Evolutionary conservation across 768 basidiomycete genomes (phyloP).

Genomic region (Phaeolepiota aurea): DNA sequence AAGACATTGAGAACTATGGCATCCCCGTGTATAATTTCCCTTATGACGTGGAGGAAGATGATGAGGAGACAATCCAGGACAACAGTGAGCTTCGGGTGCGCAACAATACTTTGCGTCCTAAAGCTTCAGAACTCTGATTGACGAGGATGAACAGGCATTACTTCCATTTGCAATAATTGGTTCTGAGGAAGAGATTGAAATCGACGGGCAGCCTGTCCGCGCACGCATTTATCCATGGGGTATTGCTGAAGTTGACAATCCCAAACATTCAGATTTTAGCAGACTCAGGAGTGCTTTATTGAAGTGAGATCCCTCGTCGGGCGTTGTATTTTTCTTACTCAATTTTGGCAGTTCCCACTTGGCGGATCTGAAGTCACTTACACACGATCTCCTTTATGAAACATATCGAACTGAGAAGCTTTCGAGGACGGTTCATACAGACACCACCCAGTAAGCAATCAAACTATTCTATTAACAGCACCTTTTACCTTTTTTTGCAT

Average conservation of each 20-base stretch:
- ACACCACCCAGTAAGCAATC: slow-evolving; percentile 55
- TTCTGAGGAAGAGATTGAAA: slow-evolving; percentile 92
- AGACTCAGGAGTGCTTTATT: slow-evolving; percentile 86
- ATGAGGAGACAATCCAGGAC: slow-evolving; percentile 96
- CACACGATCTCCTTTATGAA: slow-evolving; percentile 91
- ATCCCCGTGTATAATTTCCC: slow-evolving; percentile 99
- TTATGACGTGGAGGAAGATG: slow-evolving; percentile 98
- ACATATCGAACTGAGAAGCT: slow-evolving; percentile 98
- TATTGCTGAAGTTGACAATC: slow-evolving; percentile 96
- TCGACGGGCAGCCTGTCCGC: slow-evolving; percentile 85
- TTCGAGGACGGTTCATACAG: slow-evolving; percentile 79
- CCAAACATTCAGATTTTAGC: slow-evolving; percentile 99
- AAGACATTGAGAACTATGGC: slow-evolving; percentile 97
- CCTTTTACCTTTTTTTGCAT: slow-evolving; percentile 1
- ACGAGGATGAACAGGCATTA: slow-evolving; percentile 47
- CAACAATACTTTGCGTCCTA: slow-evolving; percentile 14
- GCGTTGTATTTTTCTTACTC: slow-evolving; percentile 5
- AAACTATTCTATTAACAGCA: slow-evolving; percentile 3
- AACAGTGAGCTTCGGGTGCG: slow-evolving; percentile 92
- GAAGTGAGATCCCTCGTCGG: slow-evolving; percentile 42
- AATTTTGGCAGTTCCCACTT: slow-evolving; percentile 76
- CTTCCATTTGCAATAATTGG: slow-evolving; percentile 97
- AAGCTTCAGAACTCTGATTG: slow-evolving; percentile 3
- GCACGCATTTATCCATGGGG: slow-evolving; percentile 99
- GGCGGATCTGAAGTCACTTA: slow-evolving; percentile 89